Percentiles rank a stretch among this genome's conserved stretches.
Conservation (phyloP, 768 basidiomycete genomes). For the Tulasnella sp. region DNA sequence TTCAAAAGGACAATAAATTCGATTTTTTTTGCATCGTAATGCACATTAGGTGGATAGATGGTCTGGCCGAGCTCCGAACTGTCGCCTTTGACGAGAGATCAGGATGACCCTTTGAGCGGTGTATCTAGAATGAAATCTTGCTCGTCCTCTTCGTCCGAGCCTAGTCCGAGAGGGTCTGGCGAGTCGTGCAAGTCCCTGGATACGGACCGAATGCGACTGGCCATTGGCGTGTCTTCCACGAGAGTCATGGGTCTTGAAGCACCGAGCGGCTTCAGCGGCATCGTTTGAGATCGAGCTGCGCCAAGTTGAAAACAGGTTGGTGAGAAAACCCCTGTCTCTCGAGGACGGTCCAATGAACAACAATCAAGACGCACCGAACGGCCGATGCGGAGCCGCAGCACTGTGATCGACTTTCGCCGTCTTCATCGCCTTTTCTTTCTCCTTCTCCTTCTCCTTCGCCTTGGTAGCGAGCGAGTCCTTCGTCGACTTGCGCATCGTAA, state of each 20-base stretch:
- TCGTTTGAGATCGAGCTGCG: background rate
- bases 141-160: background rate
- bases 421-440: background rate
- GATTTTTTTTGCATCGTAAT: too few species aligned
- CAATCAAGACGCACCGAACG: background rate
- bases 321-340: too few species aligned
- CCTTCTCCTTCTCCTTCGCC: background rate
- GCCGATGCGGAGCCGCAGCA: background rate
- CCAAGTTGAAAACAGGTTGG: background rate
- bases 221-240: background rate
- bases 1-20: too few species aligned
- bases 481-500: background rate
- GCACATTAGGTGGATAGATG: too few species aligned
- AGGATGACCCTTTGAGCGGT: background rate
- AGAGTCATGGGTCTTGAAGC: background rate
- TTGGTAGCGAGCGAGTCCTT: background rate
- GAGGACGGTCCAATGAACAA: too few species aligned
- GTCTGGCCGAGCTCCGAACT: background rate
- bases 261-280: background rate
- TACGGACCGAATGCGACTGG: background rate
- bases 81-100: background rate
- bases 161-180: background rate
- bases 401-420: background rate
- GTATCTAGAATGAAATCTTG: background rate
- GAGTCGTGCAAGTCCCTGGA: background rate